Percentiles rank a stretch among this genome's conserved stretches.
Conservation (phyloP, 768 basidiomycete genomes). For the Xerocomellus dryophilus region DNA sequence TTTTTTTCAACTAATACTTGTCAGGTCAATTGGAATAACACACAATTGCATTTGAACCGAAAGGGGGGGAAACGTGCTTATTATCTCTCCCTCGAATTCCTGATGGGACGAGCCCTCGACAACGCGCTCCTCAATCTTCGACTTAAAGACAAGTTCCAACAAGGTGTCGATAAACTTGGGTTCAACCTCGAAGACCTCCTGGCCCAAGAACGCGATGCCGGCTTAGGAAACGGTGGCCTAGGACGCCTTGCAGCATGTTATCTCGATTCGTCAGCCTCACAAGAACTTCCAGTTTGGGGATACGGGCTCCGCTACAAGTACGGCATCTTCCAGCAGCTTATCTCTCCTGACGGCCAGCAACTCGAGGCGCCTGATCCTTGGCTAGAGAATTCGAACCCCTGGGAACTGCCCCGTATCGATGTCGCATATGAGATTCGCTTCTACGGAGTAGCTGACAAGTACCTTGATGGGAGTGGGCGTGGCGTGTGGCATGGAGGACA, state of each 20-base stretch:
- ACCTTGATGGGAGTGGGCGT: constrained; percentile 55
- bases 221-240: constrained; percentile 91
- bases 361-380: constrained; percentile 92
- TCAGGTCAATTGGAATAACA: constrained; percentile 83
- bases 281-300: constrained; percentile 93
- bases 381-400: constrained; percentile 84
- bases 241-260: constrained; percentile 98
- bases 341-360: constrained; percentile 79
- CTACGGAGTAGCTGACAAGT: constrained; percentile 77
- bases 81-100: constrained; percentile 93
- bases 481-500: constrained; percentile 85
- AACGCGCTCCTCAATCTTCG: constrained; percentile 86
- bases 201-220: constrained; percentile 90
- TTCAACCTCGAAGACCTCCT: constrained; percentile 88
- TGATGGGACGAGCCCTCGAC: constrained; percentile 80
- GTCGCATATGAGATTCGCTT: constrained; percentile 85
- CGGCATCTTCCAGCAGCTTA: constrained; percentile 93
- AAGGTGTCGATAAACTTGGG: constrained; percentile 73
- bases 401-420: constrained; percentile 85
- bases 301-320: constrained; percentile 92
- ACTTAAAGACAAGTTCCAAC: constrained; percentile 69
- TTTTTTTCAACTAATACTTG: not conserved
- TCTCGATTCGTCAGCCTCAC: constrained; percentile 86
- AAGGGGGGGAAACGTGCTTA: constrained; percentile 88
- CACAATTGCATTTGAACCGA: constrained; percentile 71